Conservation (phyloP, 2,329 filamentous ascomycete species). For the Stagonosporopsis vannaccii region DNA sequence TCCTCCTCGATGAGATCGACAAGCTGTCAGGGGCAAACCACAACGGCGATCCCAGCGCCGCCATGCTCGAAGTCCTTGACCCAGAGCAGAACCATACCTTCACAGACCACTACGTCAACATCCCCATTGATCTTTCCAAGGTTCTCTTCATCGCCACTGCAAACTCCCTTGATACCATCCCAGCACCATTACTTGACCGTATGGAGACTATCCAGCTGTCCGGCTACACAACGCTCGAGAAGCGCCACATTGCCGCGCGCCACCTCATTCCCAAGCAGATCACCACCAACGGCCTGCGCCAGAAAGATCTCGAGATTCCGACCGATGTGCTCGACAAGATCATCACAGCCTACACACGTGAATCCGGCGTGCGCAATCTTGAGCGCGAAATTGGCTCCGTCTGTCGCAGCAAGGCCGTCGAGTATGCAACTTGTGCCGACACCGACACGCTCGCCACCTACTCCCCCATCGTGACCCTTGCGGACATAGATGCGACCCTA, state of each 20-base stretch:
- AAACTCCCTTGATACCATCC: conserved; percentile 93
- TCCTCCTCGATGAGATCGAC: conserved; percentile 96
- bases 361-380: conserved; percentile 93
- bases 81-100: conserved; percentile 97
- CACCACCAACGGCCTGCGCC: conserved; percentile 81
- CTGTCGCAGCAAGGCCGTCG: conserved; percentile 84
- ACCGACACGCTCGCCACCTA: conserved; percentile 70
- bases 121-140: conserved; percentile 94
- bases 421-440: conserved; percentile 91
- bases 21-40: conserved; percentile 91
- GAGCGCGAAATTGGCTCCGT: conserved; percentile 95
- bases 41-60: conserved; percentile 93
- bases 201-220: conserved; percentile 96
- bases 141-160: conserved; percentile 97
- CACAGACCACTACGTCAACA: conserved; percentile 94
- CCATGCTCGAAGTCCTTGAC: conserved; percentile 97
- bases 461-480: conserved; percentile 73
- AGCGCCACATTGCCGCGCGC: conserved; percentile 89
- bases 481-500: conserved; percentile 88
- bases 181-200: conserved; percentile 88
- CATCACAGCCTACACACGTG: conserved; percentile 94
- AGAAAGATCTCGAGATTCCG: conserved; percentile 77
- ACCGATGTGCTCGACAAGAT: conserved; percentile 92
- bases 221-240: conserved; percentile 96
- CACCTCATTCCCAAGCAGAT: conserved; percentile 98